These are phyloP conservation scores for Neurospora discreta DNA, from an alignment of 495 filamentous ascomycete species.

Conservation along the genomic window DNA sequence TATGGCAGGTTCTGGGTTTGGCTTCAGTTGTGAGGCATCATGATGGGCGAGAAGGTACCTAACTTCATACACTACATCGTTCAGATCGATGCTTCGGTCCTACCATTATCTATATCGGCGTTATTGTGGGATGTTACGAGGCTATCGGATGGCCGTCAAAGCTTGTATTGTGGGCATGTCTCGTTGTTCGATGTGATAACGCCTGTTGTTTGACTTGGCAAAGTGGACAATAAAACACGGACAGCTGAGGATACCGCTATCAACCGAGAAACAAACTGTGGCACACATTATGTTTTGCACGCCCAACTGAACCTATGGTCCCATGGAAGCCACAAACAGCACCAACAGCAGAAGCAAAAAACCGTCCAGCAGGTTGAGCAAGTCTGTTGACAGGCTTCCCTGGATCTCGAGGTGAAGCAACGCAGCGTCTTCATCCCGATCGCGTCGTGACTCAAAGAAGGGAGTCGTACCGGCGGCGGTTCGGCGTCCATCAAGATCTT, in stretches of 20 bases:
- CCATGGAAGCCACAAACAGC: not conserved
- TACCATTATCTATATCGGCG: not conserved
- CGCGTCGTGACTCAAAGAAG: not conserved
- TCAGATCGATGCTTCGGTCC: not conserved
- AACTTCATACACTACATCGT: not conserved
- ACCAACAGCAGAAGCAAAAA: not conserved
- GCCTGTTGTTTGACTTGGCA: not conserved
- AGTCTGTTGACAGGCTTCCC: not conserved
- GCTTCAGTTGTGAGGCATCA: too few relatives aligned
- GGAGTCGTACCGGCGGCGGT: not conserved
- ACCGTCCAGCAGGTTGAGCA: not conserved
- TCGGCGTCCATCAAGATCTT: not conserved
- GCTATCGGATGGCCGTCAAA: not conserved
- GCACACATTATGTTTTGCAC: not conserved
- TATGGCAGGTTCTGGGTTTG: too few relatives aligned
- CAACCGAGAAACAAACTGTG: not conserved
- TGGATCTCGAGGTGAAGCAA: not conserved
- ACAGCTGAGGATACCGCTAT: not conserved
- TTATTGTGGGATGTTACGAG: not conserved
- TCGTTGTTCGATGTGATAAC: not conserved
- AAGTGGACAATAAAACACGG: not conserved
- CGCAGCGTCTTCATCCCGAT: not conserved
- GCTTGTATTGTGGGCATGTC: not conserved
- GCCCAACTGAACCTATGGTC: not conserved
- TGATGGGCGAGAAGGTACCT: not conserved